Base-by-base conservation (phyloP, 495 filamentous ascomycete genomes). In the Penicillium atrosanguineum region DNA sequence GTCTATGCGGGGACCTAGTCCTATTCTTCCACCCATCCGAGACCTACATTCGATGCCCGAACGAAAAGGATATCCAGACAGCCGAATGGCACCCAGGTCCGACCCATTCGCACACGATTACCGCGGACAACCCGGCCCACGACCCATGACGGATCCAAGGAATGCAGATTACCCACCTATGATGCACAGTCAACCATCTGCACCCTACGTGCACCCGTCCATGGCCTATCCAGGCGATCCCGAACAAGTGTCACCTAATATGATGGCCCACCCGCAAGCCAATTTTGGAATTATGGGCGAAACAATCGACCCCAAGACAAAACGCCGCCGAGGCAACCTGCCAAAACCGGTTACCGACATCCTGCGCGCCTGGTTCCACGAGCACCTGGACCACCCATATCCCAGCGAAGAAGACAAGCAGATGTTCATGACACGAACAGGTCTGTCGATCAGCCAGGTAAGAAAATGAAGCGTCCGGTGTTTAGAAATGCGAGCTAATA, bases 341-440 rank as follows among this genome's bases (percentile, higher is more conserved):
- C 91, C 91, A 18, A 95, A 94, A 66, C 84, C 89, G 8, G 87
- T 89, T 0, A 95, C 91, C 0, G 87, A 90, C 67, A 85, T 86
- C 48, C 77, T 96, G 37, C 82, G 87, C n/a, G 73, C 78, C 14
- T 96, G 91, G 91, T 90, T 94, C 53, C 64, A 83, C 42, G 79
- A 79, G 19, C 89, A 95, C 70, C 67, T 91, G 5, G 75, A 83
- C 26, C 90, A 93, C 62, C 90, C 91, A 0, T 96, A 96, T 62
- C 91, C 91, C 6, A 91, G 83, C 29, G 91, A 96, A 63, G 91
- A 95, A 45, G 88, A 95, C 70, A 96, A 96, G 73, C 86, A 90
- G 60, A 79, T 85, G 60, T 76, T 96, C 41, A 88, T 90, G 78
- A 77, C 78, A 23, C 72, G 82, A 50, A 96, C 91, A 1, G 84